phyloP scores from a whole-genome alignment of 208 protist genomes.

The Giardia muris region DNA sequence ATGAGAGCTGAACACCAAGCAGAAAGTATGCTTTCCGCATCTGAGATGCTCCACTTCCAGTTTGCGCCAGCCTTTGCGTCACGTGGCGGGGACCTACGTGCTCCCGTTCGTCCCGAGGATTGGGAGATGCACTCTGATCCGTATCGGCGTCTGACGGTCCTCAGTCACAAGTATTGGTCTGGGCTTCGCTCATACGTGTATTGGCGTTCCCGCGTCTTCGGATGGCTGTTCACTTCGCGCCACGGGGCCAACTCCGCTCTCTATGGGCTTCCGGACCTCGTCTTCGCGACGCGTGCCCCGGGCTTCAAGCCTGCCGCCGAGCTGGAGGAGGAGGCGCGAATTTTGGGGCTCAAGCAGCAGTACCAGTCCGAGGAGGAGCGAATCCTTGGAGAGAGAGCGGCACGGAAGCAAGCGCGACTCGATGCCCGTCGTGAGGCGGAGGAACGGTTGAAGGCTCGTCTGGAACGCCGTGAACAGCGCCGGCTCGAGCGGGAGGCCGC shows the following conservation, averaged over 20 bases:
- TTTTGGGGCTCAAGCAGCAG: background rate
- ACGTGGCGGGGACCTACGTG: background rate
- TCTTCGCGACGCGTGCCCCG: background rate
- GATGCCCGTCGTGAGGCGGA: background rate
- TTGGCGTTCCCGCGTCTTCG: background rate
- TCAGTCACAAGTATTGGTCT: background rate
- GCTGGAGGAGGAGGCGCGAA: background rate
- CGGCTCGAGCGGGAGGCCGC: background rate
- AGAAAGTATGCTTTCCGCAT: background rate
- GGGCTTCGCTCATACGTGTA: background rate
- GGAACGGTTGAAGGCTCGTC: background rate
- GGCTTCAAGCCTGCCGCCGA: background rate
- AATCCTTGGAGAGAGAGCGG: background rate
- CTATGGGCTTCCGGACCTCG: background rate
- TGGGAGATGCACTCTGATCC: background rate
- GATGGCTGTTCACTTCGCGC: background rate
- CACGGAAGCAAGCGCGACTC: background rate
- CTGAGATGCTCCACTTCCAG: background rate
- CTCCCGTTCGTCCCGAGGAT: background rate
- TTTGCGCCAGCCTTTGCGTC: background rate
- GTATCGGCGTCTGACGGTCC: background rate
- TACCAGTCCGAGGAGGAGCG: background rate
- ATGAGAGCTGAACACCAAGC: background rate
- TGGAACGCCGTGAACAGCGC: background rate
- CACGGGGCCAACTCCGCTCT: background rate